Conservation (phyloP, 140 eudicot genomes). For the Erigeron philadelphicus region DNA sequence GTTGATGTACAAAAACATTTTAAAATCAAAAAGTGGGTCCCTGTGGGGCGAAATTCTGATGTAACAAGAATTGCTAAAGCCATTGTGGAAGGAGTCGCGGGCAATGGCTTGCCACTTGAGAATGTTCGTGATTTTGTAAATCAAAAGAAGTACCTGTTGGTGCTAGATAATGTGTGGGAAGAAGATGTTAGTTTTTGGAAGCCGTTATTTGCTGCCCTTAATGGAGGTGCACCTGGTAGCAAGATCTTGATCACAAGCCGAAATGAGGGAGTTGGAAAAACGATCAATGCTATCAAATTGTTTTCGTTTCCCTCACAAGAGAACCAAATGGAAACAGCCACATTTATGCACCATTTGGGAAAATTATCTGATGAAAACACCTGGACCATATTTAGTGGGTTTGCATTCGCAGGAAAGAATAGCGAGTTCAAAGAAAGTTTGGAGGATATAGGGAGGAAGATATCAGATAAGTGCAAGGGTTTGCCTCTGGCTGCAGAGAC, state of each 20-base stretch:
- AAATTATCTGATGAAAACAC: conserved; percentile 9
- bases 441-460: not conserved
- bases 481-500: conserved; percentile 17
- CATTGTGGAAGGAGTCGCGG: not conserved
- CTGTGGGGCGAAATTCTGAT: not conserved
- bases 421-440: not conserved
- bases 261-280: conserved; percentile 16
- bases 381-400: conserved; percentile 9
- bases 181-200: not conserved
- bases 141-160: not conserved
- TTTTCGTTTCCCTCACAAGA: not conserved
- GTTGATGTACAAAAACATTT: not conserved
- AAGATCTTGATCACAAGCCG: conserved; percentile 13
- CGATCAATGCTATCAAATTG: not conserved
- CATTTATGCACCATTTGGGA: conserved; percentile 5
- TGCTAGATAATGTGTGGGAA: conserved; percentile 18
- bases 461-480: conserved; percentile 12
- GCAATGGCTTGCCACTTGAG: not conserved
- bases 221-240: conserved; percentile 18
- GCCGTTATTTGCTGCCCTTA: not conserved
- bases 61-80: conserved; percentile 6
- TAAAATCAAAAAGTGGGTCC: conserved; percentile 2
- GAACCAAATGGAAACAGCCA: no score
- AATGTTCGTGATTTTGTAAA: no score
- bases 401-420: conserved; percentile 1